phyloP scores from a whole-genome alignment of 75 land plant genomes.

The Cryptomeria japonica region DNA sequence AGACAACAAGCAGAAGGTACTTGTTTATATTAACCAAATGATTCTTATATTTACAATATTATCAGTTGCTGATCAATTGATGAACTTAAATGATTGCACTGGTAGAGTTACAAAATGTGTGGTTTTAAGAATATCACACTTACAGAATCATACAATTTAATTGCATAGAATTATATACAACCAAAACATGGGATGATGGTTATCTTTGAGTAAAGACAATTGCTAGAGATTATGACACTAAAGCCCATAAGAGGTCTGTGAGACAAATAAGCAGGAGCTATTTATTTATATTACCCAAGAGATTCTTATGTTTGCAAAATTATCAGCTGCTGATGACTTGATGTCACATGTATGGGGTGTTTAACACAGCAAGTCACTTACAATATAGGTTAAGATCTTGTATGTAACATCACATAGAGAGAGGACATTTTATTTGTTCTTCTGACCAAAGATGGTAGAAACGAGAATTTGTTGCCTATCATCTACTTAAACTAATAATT shows the following conservation, averaged over 20 bases:
- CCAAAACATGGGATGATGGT: neutral
- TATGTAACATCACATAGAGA: neutral
- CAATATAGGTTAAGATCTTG: neutral
- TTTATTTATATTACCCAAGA: neutral
- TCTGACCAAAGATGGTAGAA: neutral
- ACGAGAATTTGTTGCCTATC: neutral
- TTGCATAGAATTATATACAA: neutral
- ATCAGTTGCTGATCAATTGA: neutral
- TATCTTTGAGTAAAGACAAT: neutral
- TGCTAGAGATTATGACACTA: neutral
- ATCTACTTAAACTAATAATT: neutral
- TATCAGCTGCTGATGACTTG: neutral
- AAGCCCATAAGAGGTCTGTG: neutral
- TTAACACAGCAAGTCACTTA: neutral
- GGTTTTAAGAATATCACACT: neutral
- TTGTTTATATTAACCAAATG: neutral
- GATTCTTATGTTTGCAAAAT: neutral
- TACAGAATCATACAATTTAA: neutral
- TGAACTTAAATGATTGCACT: neutral
- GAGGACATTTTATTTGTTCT: neutral
- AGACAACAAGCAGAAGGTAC: neutral
- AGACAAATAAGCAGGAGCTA: neutral
- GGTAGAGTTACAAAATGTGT: neutral
- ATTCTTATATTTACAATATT: neutral
- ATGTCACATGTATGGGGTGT: neutral